Evolutionary conservation across 768 basidiomycete species (phyloP), one percentile per base, ranked within the genome.

Genomic region (Leccinum boreale): DNA sequence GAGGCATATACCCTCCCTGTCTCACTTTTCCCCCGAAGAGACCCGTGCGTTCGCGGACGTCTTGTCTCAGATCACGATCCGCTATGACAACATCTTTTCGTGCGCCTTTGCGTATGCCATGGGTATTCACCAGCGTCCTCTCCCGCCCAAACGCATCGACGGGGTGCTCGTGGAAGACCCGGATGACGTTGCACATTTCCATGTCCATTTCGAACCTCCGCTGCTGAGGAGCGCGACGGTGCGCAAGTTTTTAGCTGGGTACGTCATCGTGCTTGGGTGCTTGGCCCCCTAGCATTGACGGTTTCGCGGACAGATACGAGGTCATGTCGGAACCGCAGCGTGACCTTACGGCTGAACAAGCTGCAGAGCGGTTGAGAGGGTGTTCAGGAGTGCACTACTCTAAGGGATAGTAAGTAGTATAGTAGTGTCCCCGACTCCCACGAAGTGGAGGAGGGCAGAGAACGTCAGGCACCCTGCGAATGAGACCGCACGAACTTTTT

Each of bases 91-190:
- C 65, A 74, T 93, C 29, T 93, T 93, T 69, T 81, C 80, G 6
- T 93, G 90, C 69, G 89, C 92, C 0, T 97, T 96, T 73, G 88
- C 92, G 1, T 97, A 96, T 70, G 94, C 91, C 7, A 94, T 96
- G 92, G 94, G 94, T 35, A 82, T 96, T 49, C 94, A 96, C 67
- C 94, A 97, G 70, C 81, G 87, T 2, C 89, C 92, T 5, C 66
- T 83, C 3, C 83, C 87, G 9, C 71, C 74, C 6, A 58, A 60
- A 21, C 56, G 65, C 44, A 69, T 70, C 17, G 70, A 75, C 10
- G 67, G 62, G 12, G 46, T 17, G 11, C n/a, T 59, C 11, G 36
- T 57, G 26, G 73, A 75, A 11, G 78, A 82, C 39, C 75, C 77
- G 9, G 76, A 77, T 36, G 79, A 85, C 46, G 67, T 87, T 23